Conservation (phyloP, 1,284 basidiomycete genomes). For the Lignosus rhinocerotis region DNA sequence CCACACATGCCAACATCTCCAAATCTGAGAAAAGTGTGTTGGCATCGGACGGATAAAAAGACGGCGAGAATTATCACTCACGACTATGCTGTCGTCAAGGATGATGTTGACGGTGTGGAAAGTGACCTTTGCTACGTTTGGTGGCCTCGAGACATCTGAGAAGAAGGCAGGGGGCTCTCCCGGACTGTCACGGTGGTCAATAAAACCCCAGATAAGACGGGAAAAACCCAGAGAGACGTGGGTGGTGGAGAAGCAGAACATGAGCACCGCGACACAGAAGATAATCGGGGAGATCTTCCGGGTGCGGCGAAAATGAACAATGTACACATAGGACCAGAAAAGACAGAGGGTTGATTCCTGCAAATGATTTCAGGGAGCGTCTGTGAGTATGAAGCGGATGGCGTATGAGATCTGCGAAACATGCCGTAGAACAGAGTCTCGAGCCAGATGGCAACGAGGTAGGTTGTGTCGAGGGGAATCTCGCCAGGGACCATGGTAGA, state of each 20-base stretch:
- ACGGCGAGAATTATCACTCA: slow-evolving; percentile 22
- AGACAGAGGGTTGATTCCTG: slow-evolving; percentile 39
- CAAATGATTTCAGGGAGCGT: neutral
- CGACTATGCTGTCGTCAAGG: slow-evolving; percentile 39
- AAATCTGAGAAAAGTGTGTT: slow-evolving; percentile 28
- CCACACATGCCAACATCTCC: slow-evolving; percentile 42
- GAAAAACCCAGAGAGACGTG: slow-evolving; percentile 42
- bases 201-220: slow-evolving; percentile 42
- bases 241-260: slow-evolving; percentile 39
- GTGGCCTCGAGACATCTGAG: slow-evolving; percentile 39
- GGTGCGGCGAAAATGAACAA: slow-evolving; percentile 34
- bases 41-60: neutral
- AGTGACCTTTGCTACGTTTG: slow-evolving; percentile 41
- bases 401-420: neutral
- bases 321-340: slow-evolving; percentile 37
- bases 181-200: slow-evolving; percentile 32
- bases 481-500: no score
- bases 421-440: slow-evolving; percentile 39
- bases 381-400: no score
- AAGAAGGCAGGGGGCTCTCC: slow-evolving; percentile 41
- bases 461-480: slow-evolving; percentile 37
- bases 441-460: slow-evolving; percentile 39
- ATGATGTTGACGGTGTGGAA: slow-evolving; percentile 40
- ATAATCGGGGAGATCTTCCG: slow-evolving; percentile 34
- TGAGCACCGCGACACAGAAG: slow-evolving; percentile 34